These are phyloP conservation scores for Yamadazyma trypodendri DNA, from an alignment of 1,139 yeast genomes.

Conservation along the genomic window DNA sequence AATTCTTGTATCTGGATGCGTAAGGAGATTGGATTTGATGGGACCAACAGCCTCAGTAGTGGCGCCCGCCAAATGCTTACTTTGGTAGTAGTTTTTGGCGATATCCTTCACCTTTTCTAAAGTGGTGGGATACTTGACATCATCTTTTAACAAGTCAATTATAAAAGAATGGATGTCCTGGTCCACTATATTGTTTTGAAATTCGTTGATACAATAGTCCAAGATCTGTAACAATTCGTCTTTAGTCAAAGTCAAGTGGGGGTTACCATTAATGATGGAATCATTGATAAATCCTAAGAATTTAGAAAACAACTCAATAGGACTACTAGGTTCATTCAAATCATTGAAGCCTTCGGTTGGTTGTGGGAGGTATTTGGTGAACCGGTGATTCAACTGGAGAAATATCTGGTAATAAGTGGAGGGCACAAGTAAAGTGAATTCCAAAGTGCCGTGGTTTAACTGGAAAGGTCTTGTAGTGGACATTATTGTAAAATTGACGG, in stretches of 20 bases:
- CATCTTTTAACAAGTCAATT: constrained; percentile 57
- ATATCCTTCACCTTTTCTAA: constrained; percentile 67
- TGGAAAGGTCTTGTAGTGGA: constrained; percentile 62
- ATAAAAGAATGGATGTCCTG: constrained; percentile 88
- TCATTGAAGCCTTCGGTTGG: constrained; percentile 83
- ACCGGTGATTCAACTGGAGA: constrained; percentile 86
- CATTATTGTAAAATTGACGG: constrained; percentile 17
- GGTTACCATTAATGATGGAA: constrained; percentile 29
- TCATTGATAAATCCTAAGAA: constrained; percentile 64
- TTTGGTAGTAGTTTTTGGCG: constrained; percentile 67
- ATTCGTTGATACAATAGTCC: constrained; percentile 70
- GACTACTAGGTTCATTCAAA: constrained; percentile 86
- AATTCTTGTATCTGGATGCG: constrained; percentile 51
- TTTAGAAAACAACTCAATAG: constrained; percentile 81
- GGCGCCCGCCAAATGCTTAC: constrained; percentile 6
- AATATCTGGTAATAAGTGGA: constrained; percentile 75
- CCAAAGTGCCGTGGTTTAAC: constrained; percentile 80
- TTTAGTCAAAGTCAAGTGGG: constrained; percentile 47
- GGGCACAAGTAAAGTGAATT: constrained; percentile 86
- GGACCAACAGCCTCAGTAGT: constrained; percentile 29
- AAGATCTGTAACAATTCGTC: constrained; percentile 72
- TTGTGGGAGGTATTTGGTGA: constrained; percentile 71
- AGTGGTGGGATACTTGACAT: constrained; percentile 60
- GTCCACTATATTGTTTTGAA: constrained; percentile 67
- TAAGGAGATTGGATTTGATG: constrained; percentile 51